Evolutionary conservation across 495 filamentous ascomycete species (phyloP).

Genomic region (Sabuloglossum arenarium): DNA sequence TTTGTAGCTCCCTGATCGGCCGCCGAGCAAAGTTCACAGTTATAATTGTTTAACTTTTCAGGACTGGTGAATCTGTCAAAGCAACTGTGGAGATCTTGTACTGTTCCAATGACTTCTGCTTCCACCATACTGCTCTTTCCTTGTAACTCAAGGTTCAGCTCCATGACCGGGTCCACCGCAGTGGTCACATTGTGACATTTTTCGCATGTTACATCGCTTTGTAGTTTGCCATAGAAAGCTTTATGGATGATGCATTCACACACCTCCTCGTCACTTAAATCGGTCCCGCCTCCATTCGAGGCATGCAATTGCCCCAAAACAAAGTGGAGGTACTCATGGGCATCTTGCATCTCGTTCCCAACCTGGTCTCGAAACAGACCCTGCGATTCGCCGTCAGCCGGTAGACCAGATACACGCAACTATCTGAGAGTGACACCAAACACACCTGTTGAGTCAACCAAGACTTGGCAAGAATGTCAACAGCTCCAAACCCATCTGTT

Average conservation of each 20-base stretch:
- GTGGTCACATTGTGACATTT: conserved; percentile 59
- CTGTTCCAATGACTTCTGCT: conserved; percentile 18
- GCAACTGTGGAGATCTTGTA: conserved; percentile 42
- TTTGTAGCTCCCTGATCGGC: conserved; percentile 52
- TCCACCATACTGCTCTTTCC: conserved; percentile 21
- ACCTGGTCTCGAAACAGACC: conserved; percentile 19
- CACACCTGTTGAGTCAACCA: conserved; percentile 47
- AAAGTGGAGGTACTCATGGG: conserved; percentile 89
- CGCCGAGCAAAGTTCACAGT: conserved; percentile 53
- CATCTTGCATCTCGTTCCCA: conserved; percentile 63
- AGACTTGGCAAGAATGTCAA: conserved; percentile 56
- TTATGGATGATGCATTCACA: conserved; percentile 81
- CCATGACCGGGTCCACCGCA: conserved; percentile 65
- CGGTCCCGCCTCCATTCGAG: conserved; percentile 29
- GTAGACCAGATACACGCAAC: background rate
- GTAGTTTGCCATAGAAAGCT: conserved; percentile 71
- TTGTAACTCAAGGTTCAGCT: conserved; percentile 65
- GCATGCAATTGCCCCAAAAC: conserved; percentile 69
- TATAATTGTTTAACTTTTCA: conserved; percentile 58
- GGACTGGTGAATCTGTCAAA: conserved; percentile 57
- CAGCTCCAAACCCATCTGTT: conserved; percentile 63
- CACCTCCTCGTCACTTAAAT: conserved; percentile 12
- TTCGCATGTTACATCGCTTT: conserved; percentile 70
- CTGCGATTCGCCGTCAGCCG: conserved; percentile 29
- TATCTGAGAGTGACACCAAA: conserved; percentile 3